Conservation (phyloP, 805 yeast genomes). For the Wickerhamiella vanderwaltii region DNA sequence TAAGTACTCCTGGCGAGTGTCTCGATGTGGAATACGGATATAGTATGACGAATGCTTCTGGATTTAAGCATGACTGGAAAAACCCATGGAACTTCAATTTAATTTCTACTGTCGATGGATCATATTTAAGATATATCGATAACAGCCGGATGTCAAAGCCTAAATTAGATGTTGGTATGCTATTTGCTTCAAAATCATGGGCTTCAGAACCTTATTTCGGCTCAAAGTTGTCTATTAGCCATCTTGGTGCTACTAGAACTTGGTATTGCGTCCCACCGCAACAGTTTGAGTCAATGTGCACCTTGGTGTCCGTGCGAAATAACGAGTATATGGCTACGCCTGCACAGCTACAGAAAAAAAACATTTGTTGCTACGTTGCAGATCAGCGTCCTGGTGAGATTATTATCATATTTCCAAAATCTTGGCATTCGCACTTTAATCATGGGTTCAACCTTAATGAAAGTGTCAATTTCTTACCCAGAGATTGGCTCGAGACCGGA, state of each 20-base stretch:
- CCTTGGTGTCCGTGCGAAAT: slow-evolving; percentile 40
- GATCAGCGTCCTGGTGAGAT: slow-evolving; percentile 72
- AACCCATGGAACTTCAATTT: slow-evolving; percentile 60
- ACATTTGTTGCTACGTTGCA: slow-evolving; percentile 36
- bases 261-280: slow-evolving; percentile 77
- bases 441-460: slow-evolving; percentile 14
- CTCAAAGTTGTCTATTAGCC: slow-evolving; percentile 70
- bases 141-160: slow-evolving; percentile 25
- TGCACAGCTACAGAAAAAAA: slow-evolving; percentile 33
- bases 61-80: neutral
- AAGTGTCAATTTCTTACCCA: neutral
- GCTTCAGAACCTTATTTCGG: slow-evolving; percentile 83
- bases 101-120: slow-evolving; percentile 51
- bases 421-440: slow-evolving; percentile 6
- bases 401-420: slow-evolving; percentile 48
- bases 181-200: slow-evolving; percentile 81
- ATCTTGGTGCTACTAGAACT: slow-evolving; percentile 65
- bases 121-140: slow-evolving; percentile 53
- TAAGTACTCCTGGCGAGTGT: slow-evolving; percentile 3
- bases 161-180: slow-evolving; percentile 75
- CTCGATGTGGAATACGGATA: slow-evolving; percentile 11
- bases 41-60: slow-evolving; percentile 1
- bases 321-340: slow-evolving; percentile 52
- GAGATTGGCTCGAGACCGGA: slow-evolving; percentile 3
- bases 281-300: slow-evolving; percentile 45